Percentiles rank a stretch among this genome's conserved stretches.
phyloP scores from a whole-genome alignment of 1,139 yeast genomes.

The Scheffersomyces stambukii region DNA sequence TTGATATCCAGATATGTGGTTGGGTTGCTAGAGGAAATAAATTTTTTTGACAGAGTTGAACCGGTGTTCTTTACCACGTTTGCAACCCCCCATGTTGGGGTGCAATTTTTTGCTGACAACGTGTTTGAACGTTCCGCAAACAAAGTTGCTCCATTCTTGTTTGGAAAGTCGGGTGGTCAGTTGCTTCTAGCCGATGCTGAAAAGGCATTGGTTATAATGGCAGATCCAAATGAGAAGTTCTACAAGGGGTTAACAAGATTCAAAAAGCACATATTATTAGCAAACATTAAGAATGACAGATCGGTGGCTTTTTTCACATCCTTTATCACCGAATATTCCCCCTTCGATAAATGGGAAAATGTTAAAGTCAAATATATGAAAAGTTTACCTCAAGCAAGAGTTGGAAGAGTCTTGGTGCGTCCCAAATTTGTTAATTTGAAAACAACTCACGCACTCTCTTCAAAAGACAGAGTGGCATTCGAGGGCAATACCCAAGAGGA shows the following conservation, averaged over 20 bases:
- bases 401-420: constrained; percentile 30
- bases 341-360: constrained; percentile 42
- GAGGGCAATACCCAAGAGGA: constrained; percentile 35
- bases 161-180: constrained; percentile 76
- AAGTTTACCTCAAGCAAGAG: constrained; percentile 29
- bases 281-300: constrained; percentile 75
- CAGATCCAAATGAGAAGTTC: constrained; percentile 51
- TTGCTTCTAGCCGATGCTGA: constrained; percentile 53
- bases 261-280: constrained; percentile 53
- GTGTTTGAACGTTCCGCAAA: constrained; percentile 48
- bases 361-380: constrained; percentile 38
- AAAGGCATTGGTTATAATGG: constrained; percentile 46
- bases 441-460: constrained; percentile 17
- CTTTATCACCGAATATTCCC: constrained; percentile 46
- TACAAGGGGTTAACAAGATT: constrained; percentile 55
- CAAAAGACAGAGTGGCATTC: constrained; percentile 14
- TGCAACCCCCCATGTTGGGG: constrained; percentile 90
- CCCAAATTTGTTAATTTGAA: constrained; percentile 58
- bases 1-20: constrained; percentile 57
- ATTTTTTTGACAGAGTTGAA: constrained; percentile 53
- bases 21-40: constrained; percentile 56
- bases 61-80: constrained; percentile 73
- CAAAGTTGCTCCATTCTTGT: constrained; percentile 52
- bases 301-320: constrained; percentile 54
- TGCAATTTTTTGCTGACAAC: constrained; percentile 43